phyloP scores from a whole-genome alignment of 306 rosid species.

The Castanea crenata region DNA sequence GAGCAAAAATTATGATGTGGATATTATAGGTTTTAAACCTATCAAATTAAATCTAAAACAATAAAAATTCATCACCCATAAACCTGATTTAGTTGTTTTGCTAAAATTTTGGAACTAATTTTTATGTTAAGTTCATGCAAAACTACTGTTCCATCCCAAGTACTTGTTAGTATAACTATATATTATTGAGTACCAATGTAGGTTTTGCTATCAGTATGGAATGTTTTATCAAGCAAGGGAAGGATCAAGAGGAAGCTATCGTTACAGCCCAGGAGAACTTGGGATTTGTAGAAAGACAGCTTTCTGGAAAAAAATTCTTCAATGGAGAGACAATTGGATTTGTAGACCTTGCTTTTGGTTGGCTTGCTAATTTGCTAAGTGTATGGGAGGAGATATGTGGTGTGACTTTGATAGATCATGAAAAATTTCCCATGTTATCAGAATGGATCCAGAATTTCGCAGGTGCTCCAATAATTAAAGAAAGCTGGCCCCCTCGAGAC shows the following conservation, averaged over 20 bases:
- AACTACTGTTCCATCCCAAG: background rate
- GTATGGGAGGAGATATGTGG: conserved; percentile 11
- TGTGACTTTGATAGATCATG: conserved; percentile 1
- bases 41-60: too few relatives aligned
- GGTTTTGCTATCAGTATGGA: conserved; percentile 1
- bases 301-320: conserved; percentile 27
- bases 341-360: conserved; percentile 31
- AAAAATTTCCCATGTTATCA: conserved; percentile 18
- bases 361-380: conserved; percentile 8
- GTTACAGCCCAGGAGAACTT: conserved; percentile 11
- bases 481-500: conserved; percentile 29
- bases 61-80: too few relatives aligned
- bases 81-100: too few relatives aligned
- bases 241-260: conserved; percentile 29
- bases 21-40: too few relatives aligned
- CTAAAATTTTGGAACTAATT: too few relatives aligned
- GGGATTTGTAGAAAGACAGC: conserved; percentile 24
- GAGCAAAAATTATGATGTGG: too few relatives aligned
- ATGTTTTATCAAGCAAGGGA: conserved; percentile 14
- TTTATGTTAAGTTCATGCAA: too few relatives aligned
- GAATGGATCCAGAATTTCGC: conserved; percentile 23
- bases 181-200: background rate
- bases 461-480: conserved; percentile 25
- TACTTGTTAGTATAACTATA: background rate
- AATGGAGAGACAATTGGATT: conserved; percentile 20